phyloP scores from a whole-genome alignment of 495 filamentous ascomycete genomes.

The Chaetomium fimeti region DNA sequence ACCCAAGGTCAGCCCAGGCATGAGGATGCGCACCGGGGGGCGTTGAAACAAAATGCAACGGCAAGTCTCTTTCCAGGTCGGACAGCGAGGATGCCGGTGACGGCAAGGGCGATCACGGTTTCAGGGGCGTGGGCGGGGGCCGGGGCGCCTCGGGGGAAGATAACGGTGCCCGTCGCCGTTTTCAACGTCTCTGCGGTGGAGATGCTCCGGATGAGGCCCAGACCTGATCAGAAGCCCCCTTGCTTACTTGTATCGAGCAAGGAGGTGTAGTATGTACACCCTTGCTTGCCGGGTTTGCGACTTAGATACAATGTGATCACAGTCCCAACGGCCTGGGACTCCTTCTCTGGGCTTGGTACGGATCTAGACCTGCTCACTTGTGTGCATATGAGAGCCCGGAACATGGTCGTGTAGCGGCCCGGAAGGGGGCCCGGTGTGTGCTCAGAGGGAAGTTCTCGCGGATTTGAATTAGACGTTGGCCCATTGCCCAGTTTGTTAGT shows the following conservation, averaged over 20 bases:
- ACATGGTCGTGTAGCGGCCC: not conserved
- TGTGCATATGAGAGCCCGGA: not conserved
- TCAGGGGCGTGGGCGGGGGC: not conserved
- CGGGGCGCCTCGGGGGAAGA: not conserved
- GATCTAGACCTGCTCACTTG: not conserved
- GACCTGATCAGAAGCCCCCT: too few species aligned
- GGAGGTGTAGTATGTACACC: too few species aligned
- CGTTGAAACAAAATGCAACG: slow-evolving; percentile 14
- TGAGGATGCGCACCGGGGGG: not conserved
- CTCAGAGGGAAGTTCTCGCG: not conserved
- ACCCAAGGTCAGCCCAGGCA: not conserved
- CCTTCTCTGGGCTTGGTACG: not conserved
- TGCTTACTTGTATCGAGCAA: too few species aligned
- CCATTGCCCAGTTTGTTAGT: not conserved
- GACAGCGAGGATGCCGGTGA: slow-evolving; percentile 9
- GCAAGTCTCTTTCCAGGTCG: not conserved
- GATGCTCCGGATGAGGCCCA: too few species aligned
- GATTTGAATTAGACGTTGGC: not conserved
- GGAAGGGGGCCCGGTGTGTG: not conserved
- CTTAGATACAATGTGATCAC: not conserved
- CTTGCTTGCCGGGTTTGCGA: too few species aligned
- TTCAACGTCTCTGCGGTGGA: not conserved
- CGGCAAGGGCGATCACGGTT: slow-evolving; percentile 19
- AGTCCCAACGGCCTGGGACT: not conserved
- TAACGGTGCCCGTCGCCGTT: slow-evolving; percentile 1